Evolutionary conservation across 768 basidiomycete species (phyloP), one percentile per base, ranked within the genome.

Genomic region (Mycena latifolia): DNA sequence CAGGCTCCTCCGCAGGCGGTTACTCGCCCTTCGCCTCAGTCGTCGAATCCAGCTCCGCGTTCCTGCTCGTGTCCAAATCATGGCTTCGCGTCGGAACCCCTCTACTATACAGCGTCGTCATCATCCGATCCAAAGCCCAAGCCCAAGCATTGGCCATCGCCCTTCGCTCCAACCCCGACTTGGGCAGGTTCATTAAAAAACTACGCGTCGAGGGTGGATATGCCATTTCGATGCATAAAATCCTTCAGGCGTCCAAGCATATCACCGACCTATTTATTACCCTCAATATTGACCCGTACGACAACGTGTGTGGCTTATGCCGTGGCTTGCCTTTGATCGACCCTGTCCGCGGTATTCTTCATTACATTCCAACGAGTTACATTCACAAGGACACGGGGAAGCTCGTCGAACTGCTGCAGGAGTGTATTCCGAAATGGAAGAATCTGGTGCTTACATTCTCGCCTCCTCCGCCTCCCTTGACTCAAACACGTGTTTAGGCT

Each of bases 51-150:
- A 62, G 52, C 24, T 62, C 61, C 5, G 33, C 33, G 1, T 33
- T 29, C 18, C 45, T 62, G 5, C 61, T 62, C 20, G 61, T 62
- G 1, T 54, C 52, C 24, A 62, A 62, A 18, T 31, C 61, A 5
- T 62, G 61, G 61, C 31, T 62, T 8, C 52, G 61, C 24, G 61
- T 61, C 31, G 45, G 52, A 5, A 62, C 52, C 0, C 52, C 61
- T 1, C 45, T 62, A 0, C 45, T 62, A 2, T 62, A 62, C 25
- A 12, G 37, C 31, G 31, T 46, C 14, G 61, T 62, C 25, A 46
- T 62, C 3, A 15, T 62, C 8, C 52, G 61, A 0, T 55, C 52
- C 43, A 62, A 47, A 41, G 61, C 43, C 15, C 61, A 62, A 31
- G 43, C 43, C 1, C 61, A 52, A 33, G 61, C 61, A 24, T 52